Percentiles rank a stretch among this genome's conserved stretches.
Evolutionary conservation across 352 stramenopile genomes (phyloP).

Genomic region (Pythium pyrilobum): DNA sequence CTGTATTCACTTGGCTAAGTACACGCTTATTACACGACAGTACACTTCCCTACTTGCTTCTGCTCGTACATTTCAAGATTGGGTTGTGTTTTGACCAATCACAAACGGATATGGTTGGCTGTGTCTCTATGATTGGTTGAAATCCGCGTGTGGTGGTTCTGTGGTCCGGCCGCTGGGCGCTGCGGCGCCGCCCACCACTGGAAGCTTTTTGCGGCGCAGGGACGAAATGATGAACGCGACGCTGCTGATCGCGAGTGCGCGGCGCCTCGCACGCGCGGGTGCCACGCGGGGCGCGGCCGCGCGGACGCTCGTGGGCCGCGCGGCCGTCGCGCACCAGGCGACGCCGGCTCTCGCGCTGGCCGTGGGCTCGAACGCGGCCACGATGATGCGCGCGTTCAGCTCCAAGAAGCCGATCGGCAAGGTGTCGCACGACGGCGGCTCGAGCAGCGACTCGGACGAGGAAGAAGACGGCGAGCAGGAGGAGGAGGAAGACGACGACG

Average conservation of each 20-base stretch:
- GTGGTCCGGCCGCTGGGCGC: too few relatives aligned
- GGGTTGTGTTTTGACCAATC: background rate
- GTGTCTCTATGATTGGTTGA: background rate
- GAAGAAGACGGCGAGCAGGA: constrained; percentile 21
- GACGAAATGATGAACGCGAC: constrained; percentile 33
- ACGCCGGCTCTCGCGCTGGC: constrained; percentile 7
- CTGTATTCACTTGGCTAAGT: too few relatives aligned
- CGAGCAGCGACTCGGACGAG: constrained; percentile 23
- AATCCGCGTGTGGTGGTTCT: too few relatives aligned
- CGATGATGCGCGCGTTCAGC: constrained; percentile 25
- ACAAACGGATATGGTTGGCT: background rate
- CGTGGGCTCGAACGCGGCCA: background rate
- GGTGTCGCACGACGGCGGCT: constrained; percentile 8
- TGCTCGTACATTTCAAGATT: background rate
- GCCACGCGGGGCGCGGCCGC: background rate
- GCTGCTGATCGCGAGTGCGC: constrained; percentile 31
- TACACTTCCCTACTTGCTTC: too few relatives aligned
- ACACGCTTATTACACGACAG: too few relatives aligned
- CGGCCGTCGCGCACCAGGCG: background rate
- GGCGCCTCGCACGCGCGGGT: constrained; percentile 15
- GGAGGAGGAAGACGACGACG: constrained; percentile 22
- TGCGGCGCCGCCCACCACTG: too few relatives aligned
- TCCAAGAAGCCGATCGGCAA: constrained; percentile 15
- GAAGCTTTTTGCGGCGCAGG: too few relatives aligned
- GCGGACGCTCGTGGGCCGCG: background rate